These are phyloP conservation scores for Metschnikowia chrysomelidarum DNA, from an alignment of 805 yeast genomes.

Conservation along the genomic window DNA sequence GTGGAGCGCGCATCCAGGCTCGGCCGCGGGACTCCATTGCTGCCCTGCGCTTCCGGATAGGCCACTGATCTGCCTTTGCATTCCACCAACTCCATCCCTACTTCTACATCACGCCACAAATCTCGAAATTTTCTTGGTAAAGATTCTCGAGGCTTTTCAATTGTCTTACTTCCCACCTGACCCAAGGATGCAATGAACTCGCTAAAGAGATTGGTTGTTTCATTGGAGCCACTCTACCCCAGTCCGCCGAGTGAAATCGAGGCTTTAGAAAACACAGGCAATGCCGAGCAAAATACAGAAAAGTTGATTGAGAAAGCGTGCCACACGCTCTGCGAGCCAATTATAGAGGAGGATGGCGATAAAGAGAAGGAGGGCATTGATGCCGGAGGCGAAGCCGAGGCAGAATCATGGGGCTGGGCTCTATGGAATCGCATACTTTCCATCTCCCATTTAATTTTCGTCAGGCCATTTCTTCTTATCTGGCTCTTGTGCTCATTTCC, in stretches of 20 bases:
- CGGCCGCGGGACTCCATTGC: no score
- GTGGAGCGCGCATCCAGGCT: conserved; percentile 6
- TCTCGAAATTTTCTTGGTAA: background rate
- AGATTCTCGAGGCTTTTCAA: background rate
- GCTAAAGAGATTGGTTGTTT: conserved; percentile 18
- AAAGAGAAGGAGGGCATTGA: background rate
- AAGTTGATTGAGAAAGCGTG: conserved; percentile 1
- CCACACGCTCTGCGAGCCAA: conserved; percentile 4
- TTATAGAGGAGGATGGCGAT: conserved; percentile 6
- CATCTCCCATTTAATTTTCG: conserved; percentile 47
- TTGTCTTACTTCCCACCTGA: background rate
- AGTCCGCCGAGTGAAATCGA: conserved; percentile 2
- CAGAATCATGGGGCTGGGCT: background rate
- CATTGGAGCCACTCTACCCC: conserved; percentile 19
- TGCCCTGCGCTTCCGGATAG: no score
- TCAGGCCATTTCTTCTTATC: conserved; percentile 50
- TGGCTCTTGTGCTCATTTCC: conserved; percentile 61
- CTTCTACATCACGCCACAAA: background rate
- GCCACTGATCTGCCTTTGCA: conserved; percentile 7
- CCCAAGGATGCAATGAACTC: conserved; percentile 19
- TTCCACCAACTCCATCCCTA: conserved; percentile 1
- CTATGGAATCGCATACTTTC: background rate
- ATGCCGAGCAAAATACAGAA: background rate
- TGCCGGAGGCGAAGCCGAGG: background rate
- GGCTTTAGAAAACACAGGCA: conserved; percentile 1